Evolutionary conservation across 192 early-diverging fungal genomes (phyloP), one percentile per base, ranked within the genome.

Genomic region (Ambispora gerdemannii): DNA sequence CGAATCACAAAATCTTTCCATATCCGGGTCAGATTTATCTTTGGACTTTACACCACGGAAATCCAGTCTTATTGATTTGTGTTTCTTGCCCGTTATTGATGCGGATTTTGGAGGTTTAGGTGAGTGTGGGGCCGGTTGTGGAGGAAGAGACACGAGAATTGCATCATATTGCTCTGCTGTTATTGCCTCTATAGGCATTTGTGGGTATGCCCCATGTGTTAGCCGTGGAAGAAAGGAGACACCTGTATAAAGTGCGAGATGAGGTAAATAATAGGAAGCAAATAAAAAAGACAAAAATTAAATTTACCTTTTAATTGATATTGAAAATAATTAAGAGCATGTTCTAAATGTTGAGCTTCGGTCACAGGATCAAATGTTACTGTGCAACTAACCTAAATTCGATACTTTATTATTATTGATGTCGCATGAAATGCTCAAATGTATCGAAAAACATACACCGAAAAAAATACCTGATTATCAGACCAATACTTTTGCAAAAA

Each of bases 391-490:
- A 82, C 81, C n/a, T n/a, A n/a, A n/a, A n/a, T n/a, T n/a, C n/a
- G n/a, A n/a, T n/a, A n/a, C n/a, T n/a, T n/a, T n/a, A n/a, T n/a
- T n/a, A n/a, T n/a, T n/a, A n/a, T n/a, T n/a, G n/a, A n/a, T n/a
- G n/a, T n/a, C n/a, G n/a, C n/a, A n/a, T n/a, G n/a, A n/a, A n/a
- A n/a, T n/a, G n/a, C n/a, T n/a, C n/a, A n/a, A n/a, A n/a, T n/a
- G n/a, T n/a, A n/a, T n/a, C n/a, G n/a, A n/a, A n/a, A n/a, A n/a
- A n/a, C n/a, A n/a, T n/a, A n/a, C n/a, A n/a, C n/a, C n/a, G n/a
- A n/a, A n/a, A n/a, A n/a, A n/a, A n/a, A n/a, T n/a, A n/a, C n/a
- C 51, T 82, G 81, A 70, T 82, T 82, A 33, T 82, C 81, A 19
- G 75, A 72, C 81, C 81, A 82, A 55, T 76, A 65, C 10, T 63